Evolutionary conservation across 768 basidiomycete species (phyloP).

Genomic region (Hygrophoropsis aurantiaca): DNA sequence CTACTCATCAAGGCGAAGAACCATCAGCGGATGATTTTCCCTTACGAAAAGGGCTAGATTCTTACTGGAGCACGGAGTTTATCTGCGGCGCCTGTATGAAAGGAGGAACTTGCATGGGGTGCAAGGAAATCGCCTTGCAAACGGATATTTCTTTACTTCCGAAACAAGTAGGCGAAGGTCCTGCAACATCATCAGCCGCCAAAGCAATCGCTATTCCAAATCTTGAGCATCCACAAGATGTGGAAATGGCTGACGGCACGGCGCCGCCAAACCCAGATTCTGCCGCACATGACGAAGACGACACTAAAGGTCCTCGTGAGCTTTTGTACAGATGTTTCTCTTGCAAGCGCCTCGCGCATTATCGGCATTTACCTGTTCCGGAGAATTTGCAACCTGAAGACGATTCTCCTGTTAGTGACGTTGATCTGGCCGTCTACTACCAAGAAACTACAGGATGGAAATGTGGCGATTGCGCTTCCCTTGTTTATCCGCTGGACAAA

Average conservation of each 20-base stretch:
- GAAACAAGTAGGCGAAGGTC: constrained; percentile 16
- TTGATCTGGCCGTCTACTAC: constrained; percentile 61
- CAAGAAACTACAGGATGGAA: constrained; percentile 57
- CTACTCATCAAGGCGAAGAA: constrained; percentile 20
- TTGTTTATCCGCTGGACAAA: constrained; percentile 68
- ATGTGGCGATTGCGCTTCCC: constrained; percentile 80
- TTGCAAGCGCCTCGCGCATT: constrained; percentile 84
- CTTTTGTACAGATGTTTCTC: constrained; percentile 80
- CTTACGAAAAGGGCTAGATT: constrained; percentile 47
- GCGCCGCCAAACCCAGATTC: constrained; percentile 7
- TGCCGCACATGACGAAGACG: constrained; percentile 11
- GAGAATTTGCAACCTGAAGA: constrained; percentile 33
- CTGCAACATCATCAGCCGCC: neutral
- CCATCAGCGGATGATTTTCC: constrained; percentile 29
- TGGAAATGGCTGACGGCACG: constrained; percentile 36
- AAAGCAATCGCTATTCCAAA: constrained; percentile 1
- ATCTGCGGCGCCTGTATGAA: constrained; percentile 73
- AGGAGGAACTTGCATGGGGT: constrained; percentile 78
- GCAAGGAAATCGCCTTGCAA: constrained; percentile 55
- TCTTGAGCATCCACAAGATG: constrained; percentile 17
- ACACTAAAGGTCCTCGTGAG: constrained; percentile 30
- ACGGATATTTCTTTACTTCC: constrained; percentile 36
- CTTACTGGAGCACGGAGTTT: constrained; percentile 72
- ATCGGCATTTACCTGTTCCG: constrained; percentile 64
- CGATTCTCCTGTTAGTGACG: constrained; percentile 18